Percentiles rank a stretch among this genome's conserved stretches.
Conservation (phyloP, 2,329 filamentous ascomycete genomes). For the Alternaria sp. region DNA sequence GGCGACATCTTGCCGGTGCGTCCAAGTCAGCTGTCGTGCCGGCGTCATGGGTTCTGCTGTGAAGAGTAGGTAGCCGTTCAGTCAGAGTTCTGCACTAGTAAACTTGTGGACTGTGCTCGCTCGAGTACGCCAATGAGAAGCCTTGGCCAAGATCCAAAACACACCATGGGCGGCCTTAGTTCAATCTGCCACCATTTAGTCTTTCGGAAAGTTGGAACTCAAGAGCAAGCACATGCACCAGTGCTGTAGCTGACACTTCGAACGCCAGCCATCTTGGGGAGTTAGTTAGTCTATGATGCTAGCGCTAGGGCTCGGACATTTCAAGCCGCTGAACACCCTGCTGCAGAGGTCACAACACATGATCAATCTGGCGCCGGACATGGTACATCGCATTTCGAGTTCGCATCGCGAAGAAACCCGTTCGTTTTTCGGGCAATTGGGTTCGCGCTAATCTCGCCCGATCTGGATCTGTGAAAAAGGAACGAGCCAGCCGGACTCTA, state of each 20-base stretch:
- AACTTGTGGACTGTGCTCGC: slow-evolving; percentile 9
- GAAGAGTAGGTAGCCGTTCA: slow-evolving; percentile 13
- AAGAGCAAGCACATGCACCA: not conserved
- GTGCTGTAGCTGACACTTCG: not conserved
- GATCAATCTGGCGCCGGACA: not conserved
- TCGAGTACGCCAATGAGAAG: slow-evolving; percentile 5
- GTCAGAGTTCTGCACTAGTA: slow-evolving; percentile 15
- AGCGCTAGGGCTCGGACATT: not conserved
- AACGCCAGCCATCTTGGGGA: not conserved
- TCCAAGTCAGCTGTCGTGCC: slow-evolving; percentile 11
- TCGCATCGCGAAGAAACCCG: not conserved
- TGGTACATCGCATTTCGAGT: slow-evolving; percentile 4
- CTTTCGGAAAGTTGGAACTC: not conserved
- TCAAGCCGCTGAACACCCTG: not conserved
- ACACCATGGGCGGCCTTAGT: slow-evolving; percentile 2
- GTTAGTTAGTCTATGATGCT: not conserved
- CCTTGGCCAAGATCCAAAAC: slow-evolving; percentile 3
- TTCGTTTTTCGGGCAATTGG: slow-evolving; percentile 8
- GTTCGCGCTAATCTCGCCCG: slow-evolving; percentile 10
- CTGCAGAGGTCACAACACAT: not conserved
- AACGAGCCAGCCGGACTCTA: not conserved
- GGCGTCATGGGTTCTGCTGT: slow-evolving; percentile 8
- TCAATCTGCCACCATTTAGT: not conserved
- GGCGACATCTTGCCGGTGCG: slow-evolving; percentile 1
- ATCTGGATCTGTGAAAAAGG: not conserved